Evolutionary conservation across 306 rosid genomes (phyloP), one percentile per base, ranked within the genome.

Genomic region (Casuarina equisetifolia): DNA sequence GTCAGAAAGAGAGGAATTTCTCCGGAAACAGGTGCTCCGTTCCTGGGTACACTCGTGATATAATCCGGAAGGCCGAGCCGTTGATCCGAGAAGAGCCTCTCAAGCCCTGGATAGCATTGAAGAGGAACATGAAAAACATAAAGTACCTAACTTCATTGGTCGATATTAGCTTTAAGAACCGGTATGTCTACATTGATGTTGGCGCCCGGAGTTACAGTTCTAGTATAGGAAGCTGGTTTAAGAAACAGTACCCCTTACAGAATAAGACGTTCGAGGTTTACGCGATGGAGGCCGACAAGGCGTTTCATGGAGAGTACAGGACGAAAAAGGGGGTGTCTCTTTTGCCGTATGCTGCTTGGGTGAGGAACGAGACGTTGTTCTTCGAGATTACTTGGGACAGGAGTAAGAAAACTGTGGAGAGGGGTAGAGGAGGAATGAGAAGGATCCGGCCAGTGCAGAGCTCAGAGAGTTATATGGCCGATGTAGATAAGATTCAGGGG

Each of bases 311-410:
- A 66, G 88, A 86, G 81, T 88, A 88, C 2, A 81, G 48, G 39
- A 38, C 15, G 6, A 86, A 71, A 44, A 79, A 82, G 72, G 86
- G 82, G 51, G 84, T 90, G 0, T 80, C 39, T 15, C 79, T 85
- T 62, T 79, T 90, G 71, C 96, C 92, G 35, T 86, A 75, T 68
- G 91, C 88, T 12, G 96, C 91, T 0, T 90, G 92, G 96, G 85
- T 90, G 69, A 84, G 90, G 81, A 88, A 86, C 74, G 91, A 88
- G 83, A 86, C 96, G 1, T 50, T 90, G 81, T 88, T 90, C 78
- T 90, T 88, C 55, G 90, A 85, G 85, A 90, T 90, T 45, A 82
- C 86, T 0, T 85, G 92, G 70, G 86, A 82, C 61, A 79, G 77
- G 13, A 74, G 87, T 13, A 75, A 78, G 83, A 84, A 77, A 70